Base-by-base conservation (phyloP, 2,329 filamentous ascomycete species). In the Penicillium rolfsii region DNA sequence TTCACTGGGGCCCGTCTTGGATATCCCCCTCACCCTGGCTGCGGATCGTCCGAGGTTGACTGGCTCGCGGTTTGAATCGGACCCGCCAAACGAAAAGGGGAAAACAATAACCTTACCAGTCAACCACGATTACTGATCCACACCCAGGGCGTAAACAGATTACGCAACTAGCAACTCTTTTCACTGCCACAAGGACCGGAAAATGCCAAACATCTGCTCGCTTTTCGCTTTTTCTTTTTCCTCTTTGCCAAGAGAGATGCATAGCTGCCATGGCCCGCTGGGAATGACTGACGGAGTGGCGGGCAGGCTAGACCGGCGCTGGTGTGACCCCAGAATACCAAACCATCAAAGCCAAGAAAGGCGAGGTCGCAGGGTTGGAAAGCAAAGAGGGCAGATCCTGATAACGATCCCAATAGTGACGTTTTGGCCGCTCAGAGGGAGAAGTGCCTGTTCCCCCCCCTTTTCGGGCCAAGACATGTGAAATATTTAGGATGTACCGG, bases 1-100 rank as follows among this genome's bases (percentile, higher is more conserved):
- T 19, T 12, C 28, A 40, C 50, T 12, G 24, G 52, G 38, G 24
- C 36, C 36, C 61, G 64, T 7, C 43, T 68, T 67, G 64, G 67
- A 64, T 64, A 52, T 57, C 62, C 64, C 53, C 59, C 59, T 63
- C 63, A 69, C 61, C 69, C 70, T 72, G 61, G 67, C 62, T 63
- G 71, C 65, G 67, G 71, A 74, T 73, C 71, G 69, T 70, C 72
- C 70, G 71, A 72, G 67, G 71, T 61, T 57, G 33, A 41, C 40
- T 40, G 62, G 60, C 61, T 63, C 60, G 69, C 69, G 72, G 70
- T 57, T 68, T 61, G 66, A 63, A 57, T 69, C 67, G 69, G 67
- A 54, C 38, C 36, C 33, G 33, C 19, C 33, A 6, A 40, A 40
- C 50, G 50, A 26, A 26, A 53, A 53, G 12, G 35, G 50, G 12